Conservation (phyloP, 306 rosid species). For the Sesbania bispinosa region DNA sequence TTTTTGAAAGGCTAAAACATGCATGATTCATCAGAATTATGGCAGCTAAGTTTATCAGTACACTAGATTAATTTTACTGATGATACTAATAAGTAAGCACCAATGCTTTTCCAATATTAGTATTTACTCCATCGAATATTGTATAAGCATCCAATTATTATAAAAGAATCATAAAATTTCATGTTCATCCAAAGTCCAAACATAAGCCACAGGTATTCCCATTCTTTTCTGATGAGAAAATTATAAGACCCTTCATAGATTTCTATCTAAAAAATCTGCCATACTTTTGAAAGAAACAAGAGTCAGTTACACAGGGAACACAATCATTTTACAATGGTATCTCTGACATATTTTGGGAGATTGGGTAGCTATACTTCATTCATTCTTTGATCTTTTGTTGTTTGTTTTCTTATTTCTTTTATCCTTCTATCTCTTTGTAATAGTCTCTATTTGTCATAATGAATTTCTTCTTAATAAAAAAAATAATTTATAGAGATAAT, state of each 20-base stretch:
- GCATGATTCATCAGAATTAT: background rate
- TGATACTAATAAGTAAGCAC: background rate
- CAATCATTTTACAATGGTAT: background rate
- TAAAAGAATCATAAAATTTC: background rate
- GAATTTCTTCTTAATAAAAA: background rate
- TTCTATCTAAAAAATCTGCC: background rate
- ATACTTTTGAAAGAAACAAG: constrained; percentile 1
- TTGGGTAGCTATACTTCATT: background rate
- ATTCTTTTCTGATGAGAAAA: background rate
- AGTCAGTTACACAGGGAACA: background rate
- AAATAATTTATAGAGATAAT: background rate
- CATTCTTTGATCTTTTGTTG: background rate
- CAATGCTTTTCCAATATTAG: background rate
- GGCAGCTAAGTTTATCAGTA: constrained; percentile 15
- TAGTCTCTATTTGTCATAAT: background rate
- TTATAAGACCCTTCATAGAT: background rate
- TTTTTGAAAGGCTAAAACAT: constrained; percentile 6
- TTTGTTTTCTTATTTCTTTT: background rate
- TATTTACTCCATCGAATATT: background rate
- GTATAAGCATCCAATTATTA: background rate
- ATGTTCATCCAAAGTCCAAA: background rate
- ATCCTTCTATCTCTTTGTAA: background rate
- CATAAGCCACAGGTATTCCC: constrained; percentile 8
- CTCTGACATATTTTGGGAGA: background rate
- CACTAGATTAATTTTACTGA: background rate